Evolutionary conservation across 2,329 filamentous ascomycete genomes (phyloP).

Genomic region (Paraconiothyrium brasiliense): DNA sequence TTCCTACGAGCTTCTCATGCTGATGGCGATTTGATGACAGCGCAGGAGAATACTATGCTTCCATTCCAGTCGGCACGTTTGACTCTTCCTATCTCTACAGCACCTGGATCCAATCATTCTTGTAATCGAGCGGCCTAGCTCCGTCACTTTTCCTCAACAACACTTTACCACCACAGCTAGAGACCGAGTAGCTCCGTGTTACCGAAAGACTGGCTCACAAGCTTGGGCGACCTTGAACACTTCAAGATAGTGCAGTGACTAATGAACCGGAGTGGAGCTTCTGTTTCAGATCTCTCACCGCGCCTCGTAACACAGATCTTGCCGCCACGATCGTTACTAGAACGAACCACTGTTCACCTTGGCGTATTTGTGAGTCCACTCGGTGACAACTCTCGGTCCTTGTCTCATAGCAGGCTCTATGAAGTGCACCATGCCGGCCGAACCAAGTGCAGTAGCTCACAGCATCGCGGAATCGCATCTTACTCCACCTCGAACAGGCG

Average conservation of each 20-base stretch:
- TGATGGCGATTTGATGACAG: neutral
- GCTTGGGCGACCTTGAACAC: neutral
- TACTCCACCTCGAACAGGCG: neutral
- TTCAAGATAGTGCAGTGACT: neutral
- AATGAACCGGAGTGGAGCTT: neutral
- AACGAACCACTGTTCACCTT: slow-evolving; percentile 10
- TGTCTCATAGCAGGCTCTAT: neutral
- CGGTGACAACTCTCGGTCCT: neutral
- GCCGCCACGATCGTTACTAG: neutral
- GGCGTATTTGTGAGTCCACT: neutral
- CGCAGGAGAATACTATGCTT: neutral
- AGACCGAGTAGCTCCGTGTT: neutral
- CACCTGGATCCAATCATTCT: neutral
- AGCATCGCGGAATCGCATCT: neutral
- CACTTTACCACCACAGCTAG: neutral
- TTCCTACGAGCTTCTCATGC: neutral
- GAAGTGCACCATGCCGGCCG: neutral
- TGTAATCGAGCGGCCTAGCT: neutral
- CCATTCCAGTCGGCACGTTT: neutral
- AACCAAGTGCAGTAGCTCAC: slow-evolving; percentile 1
- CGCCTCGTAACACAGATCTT: slow-evolving; percentile 6
- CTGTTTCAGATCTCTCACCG: slow-evolving; percentile 8
- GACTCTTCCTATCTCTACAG: neutral
- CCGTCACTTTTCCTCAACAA: neutral
- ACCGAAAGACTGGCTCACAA: slow-evolving; percentile 1